These are phyloP conservation scores for Stipa capillata DNA, from an alignment of 176 grass and related monocot species.

Conservation along the genomic window DNA sequence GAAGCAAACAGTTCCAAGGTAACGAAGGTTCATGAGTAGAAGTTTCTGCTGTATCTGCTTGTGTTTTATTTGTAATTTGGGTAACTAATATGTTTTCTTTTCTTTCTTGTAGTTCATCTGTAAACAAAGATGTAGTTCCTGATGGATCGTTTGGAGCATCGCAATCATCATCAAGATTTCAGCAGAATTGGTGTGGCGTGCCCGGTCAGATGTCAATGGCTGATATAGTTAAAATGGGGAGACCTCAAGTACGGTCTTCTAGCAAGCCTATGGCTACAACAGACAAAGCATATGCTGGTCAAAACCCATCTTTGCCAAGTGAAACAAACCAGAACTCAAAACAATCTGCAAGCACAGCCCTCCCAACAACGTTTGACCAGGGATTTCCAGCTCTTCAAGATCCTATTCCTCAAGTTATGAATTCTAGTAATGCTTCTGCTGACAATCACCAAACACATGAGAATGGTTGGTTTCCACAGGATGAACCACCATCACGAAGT, in stretches of 20 bases:
- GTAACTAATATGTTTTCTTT: slow-evolving; percentile 18
- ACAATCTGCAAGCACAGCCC: slow-evolving; percentile 25
- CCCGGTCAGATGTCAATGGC: slow-evolving; percentile 91
- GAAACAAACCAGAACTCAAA: slow-evolving; percentile 25
- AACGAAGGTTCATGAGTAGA: neutral
- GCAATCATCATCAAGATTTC: slow-evolving; percentile 53
- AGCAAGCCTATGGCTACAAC: slow-evolving; percentile 17
- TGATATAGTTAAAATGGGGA: slow-evolving; percentile 94
- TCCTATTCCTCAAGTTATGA: slow-evolving; percentile 29
- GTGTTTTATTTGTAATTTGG: neutral
- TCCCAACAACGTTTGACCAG: slow-evolving; percentile 30
- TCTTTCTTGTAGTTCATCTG: slow-evolving; percentile 27
- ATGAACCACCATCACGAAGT: slow-evolving; percentile 22
- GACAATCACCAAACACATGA: slow-evolving; percentile 32
- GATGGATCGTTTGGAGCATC: slow-evolving; percentile 42
- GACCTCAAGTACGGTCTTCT: slow-evolving; percentile 50
- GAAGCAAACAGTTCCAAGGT: slow-evolving; percentile 59
- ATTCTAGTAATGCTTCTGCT: slow-evolving; percentile 25
- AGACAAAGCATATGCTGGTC: slow-evolving; percentile 37
- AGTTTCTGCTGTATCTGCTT: neutral
- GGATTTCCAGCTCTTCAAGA: slow-evolving; percentile 50
- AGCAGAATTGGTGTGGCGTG: slow-evolving; percentile 64
- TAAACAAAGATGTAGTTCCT: slow-evolving; percentile 34
- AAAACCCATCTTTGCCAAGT: slow-evolving; percentile 46
- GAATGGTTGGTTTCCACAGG: slow-evolving; percentile 52